Evolutionary conservation across 176 grass and related monocot species (phyloP), one percentile per base, ranked within the genome.

Genomic region (Avena atlantica): DNA sequence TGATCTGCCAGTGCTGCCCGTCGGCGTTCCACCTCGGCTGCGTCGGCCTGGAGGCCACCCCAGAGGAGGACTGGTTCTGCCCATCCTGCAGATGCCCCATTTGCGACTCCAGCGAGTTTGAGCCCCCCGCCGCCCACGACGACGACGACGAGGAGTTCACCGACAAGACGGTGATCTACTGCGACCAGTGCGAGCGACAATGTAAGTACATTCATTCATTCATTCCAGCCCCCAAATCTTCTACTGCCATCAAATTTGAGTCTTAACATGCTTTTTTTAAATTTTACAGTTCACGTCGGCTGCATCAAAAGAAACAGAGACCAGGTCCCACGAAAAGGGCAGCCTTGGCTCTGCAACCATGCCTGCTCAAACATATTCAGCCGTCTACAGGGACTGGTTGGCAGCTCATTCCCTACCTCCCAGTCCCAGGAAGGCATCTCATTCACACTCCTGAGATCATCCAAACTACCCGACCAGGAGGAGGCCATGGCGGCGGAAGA

Each of bases 11-110:
- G 37, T 42, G 37, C 37, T 42, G 37, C 37, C 37, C 37, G 37
- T 42, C 37, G 37, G 37, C 37, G 37, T 42, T 42, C 37, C 37
- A 42, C 37, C 37, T 42, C 37, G 6, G 37, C 37, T 42, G 37
- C 37, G 37, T 97, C 31, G 87, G 80, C 2, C 62, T 96, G 65
- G 58, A 81, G 3, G 85, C 2, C 51, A 42, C 37, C 37, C 4
- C 37, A 42, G 37, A 42, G 5, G 88, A 83, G 7, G 75, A 89
- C 20, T 97, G 94, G 92, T 88, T 79, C 69, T 97, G 94, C 47
- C 84, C 94, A 0, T 85, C 72, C 8, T 97, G 94, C 74, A 65
- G 84, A 21, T 94, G 92, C 69, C 24, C 23, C 57, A 49, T 80
- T 55, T 97, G 95, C 76, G 81, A 74, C 9, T 79, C 20, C 19